Base-by-base conservation (phyloP, 768 basidiomycete species). In the Mycena venus region DNA sequence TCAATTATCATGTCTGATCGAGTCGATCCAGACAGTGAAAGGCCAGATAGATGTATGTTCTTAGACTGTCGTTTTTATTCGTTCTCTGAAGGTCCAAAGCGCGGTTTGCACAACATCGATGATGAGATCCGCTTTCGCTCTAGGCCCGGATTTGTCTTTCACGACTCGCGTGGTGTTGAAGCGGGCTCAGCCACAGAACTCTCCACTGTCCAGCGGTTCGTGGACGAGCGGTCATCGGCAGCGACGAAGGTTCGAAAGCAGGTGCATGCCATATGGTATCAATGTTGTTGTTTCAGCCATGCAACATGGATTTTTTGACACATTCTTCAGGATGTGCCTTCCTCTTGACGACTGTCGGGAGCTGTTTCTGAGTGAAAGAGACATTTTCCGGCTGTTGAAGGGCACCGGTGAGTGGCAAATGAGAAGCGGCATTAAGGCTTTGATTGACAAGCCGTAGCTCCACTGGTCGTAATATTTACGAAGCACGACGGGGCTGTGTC, bases 381-480 rank as follows among this genome's bases (percentile, higher is more conserved):
- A 4, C 5, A 3, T 17, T 55, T 55, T 58, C 21, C 56, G 56
- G 6, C 17, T 6, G 56, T 58, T n/a, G 56, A 32, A 58, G 56
- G 56, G 32, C 6, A 12, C 56, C 31, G 23, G 56, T 58, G 56
- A 58, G 56, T 15, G 17, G 56, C 56, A 58, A 58, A 12, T 12
- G 29, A 58, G 15, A 25, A n/a, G 23, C 29, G 9, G 53, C n/a
- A 36, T 36, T 36, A 36, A n/a, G 6, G 36, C 49, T 51, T 14
- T 51, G n/a, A 21, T 21, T 58, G 56, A 58, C 56, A 58, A 12
- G 9, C n/a, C 40, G 40, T 62, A 44, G 60, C 40, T 62, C 60
- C 60, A 21, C 60, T 62, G 27, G 60, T 62, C 31, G 60, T 62
- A 12, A 62, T 62, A 44, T 62, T 62, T 44, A 62, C 60, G 17